Base-by-base conservation (phyloP, 1,284 basidiomycete genomes). In the Fomes fomentarius region DNA sequence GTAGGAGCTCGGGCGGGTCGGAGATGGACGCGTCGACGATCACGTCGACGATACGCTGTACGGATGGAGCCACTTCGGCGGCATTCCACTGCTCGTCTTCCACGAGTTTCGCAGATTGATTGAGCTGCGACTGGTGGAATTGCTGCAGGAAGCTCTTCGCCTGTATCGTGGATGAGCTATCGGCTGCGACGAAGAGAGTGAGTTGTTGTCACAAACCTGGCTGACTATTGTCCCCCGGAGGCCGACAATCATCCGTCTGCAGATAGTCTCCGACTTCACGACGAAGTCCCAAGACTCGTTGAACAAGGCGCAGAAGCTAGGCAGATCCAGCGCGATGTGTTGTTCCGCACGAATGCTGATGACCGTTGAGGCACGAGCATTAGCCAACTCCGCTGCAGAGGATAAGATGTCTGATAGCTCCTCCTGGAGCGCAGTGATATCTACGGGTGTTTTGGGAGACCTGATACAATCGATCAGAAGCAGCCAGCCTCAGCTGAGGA, bases 51-150 rank as follows among this genome's bases (percentile, higher is more conserved):
- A 84, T 76, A 37, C 79, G 79, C 70, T 98, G 96, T 10, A 90
- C 73, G 1, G 75, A 66, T 5, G 75, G 66, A 1, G 84, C 74
- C 1, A 97, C 87, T 50, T 97, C 95, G 3, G 84, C 78, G 28
- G 92, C 91, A 47, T 80, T 84, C 93, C 94, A 96, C 42, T 86
- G 87, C 65, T 96, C 94, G 62, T 95, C 92, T 69, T 96, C 93
- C 7, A 99, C 96, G 12, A 93, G 76, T 69, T 91, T 93, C 22
- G 96, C 94, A 4, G 91, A 93, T 57, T 83, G 82, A 1, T 88
- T 86, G 54, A 98, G 83, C 47, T 90, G 81, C n/a, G 78, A 73
- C 60, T 93, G 87, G 69, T 99, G 96, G 74, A 96, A 97, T 0
- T 78, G 72, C 62, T 91, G 86, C 25, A 99, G 74, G 76, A 96